Conservation (phyloP, 805 yeast species). For the Hagleromyces aurorensis region DNA sequence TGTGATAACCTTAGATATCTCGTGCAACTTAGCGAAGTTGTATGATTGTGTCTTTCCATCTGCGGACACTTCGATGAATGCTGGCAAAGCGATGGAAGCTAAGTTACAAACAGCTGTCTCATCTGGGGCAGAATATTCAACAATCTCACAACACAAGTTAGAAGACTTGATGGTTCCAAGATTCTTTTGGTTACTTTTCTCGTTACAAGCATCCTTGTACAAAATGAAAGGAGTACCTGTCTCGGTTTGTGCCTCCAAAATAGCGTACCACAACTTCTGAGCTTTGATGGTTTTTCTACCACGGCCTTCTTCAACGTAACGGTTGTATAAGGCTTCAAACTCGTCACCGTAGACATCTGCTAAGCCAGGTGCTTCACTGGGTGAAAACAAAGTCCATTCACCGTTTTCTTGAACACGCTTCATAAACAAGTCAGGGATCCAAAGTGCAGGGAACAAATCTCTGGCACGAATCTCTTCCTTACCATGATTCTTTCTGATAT, state of each 20-base stretch:
- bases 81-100: slow-evolving; percentile 85
- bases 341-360: slow-evolving; percentile 78
- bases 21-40: slow-evolving; percentile 69
- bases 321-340: slow-evolving; percentile 60
- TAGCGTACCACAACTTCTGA: slow-evolving; percentile 84
- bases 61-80: slow-evolving; percentile 48
- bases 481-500: slow-evolving; percentile 87
- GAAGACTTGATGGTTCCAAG: slow-evolving; percentile 90
- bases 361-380: slow-evolving; percentile 81
- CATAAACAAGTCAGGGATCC: slow-evolving; percentile 96
- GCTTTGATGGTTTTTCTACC: slow-evolving; percentile 67
- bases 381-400: slow-evolving; percentile 88
- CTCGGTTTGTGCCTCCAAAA: slow-evolving; percentile 87
- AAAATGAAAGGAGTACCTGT: slow-evolving; percentile 95
- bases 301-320: slow-evolving; percentile 64
- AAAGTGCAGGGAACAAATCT: slow-evolving; percentile 84
- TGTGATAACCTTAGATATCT: slow-evolving; percentile 67
- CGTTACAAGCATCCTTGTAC: slow-evolving; percentile 87
- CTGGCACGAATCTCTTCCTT: slow-evolving; percentile 91
- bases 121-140: slow-evolving; percentile 84
- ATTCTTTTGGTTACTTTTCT: slow-evolving; percentile 83
- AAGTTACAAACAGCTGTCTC: slow-evolving; percentile 95
- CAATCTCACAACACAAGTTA: slow-evolving; percentile 88
- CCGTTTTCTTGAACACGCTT: slow-evolving; percentile 68
- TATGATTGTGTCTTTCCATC: slow-evolving; percentile 43